These are phyloP conservation scores for Pulveroboletus sp. DNA, from an alignment of 768 basidiomycete species.

Conservation along the genomic window DNA sequence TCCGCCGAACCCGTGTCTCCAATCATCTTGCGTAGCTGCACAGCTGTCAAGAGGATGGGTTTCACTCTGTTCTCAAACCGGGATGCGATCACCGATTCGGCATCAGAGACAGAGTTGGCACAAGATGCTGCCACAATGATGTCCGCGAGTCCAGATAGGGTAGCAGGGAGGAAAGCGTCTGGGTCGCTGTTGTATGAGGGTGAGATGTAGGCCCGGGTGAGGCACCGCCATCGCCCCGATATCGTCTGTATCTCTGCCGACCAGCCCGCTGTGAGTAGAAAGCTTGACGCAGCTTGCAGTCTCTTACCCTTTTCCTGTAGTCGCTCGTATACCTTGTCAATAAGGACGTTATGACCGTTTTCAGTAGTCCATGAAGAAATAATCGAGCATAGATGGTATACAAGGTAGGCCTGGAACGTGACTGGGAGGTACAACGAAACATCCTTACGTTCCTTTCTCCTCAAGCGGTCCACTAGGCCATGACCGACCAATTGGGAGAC, in stretches of 20 bases:
- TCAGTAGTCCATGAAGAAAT: slow-evolving; percentile 7
- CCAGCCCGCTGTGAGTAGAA: background rate
- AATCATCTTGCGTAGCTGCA: too few species aligned
- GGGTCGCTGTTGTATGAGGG: background rate
- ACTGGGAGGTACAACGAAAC: slow-evolving; percentile 8
- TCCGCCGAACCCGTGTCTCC: slow-evolving; percentile 8
- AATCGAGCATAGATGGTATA: background rate
- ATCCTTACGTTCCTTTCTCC: background rate
- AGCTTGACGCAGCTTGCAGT: too few species aligned
- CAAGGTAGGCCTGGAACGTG: slow-evolving; percentile 7
- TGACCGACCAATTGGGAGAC: background rate
- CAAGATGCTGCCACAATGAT: slow-evolving; percentile 7
- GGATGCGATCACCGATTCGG: background rate
- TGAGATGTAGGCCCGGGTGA: slow-evolving; percentile 1
- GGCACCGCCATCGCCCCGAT: slow-evolving; percentile 11
- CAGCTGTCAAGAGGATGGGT: slow-evolving; percentile 3
- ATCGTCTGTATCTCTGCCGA: slow-evolving; percentile 11
- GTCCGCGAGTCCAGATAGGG: slow-evolving; percentile 1
- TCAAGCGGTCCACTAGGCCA: background rate
- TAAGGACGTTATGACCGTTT: slow-evolving; percentile 1
- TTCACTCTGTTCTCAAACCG: slow-evolving; percentile 4
- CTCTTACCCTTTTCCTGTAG: slow-evolving; percentile 8
- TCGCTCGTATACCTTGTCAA: slow-evolving; percentile 4
- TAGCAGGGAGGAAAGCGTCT: background rate
- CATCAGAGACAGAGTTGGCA: background rate